Percentiles rank a stretch among this genome's conserved stretches.
phyloP scores from a whole-genome alignment of 345 rosid genomes.

The Linum lewisii region DNA sequence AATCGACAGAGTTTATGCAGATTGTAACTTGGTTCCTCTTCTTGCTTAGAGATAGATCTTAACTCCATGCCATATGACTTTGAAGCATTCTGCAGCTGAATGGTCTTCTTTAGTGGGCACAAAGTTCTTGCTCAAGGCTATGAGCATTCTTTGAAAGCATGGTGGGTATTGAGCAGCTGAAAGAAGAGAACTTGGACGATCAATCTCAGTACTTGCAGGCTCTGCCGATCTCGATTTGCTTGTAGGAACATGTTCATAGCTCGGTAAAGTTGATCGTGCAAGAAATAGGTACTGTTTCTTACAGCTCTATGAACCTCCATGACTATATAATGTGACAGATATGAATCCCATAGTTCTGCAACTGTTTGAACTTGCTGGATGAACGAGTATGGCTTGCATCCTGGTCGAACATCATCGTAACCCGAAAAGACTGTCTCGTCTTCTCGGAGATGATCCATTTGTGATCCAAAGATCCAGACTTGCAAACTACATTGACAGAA shows the following conservation, averaged over 20 bases:
- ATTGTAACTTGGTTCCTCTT: conserved; percentile 40
- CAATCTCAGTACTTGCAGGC: conserved; percentile 61
- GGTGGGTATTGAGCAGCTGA: conserved; percentile 67
- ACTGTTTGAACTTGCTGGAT: conserved; percentile 30
- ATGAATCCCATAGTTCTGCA: conserved; percentile 57
- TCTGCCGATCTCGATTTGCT: conserved; percentile 38
- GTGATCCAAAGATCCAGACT: conserved; percentile 57
- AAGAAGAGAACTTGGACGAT: conserved; percentile 68
- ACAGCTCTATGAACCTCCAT: conserved; percentile 45
- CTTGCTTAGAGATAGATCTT: conserved; percentile 39
- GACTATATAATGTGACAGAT: conserved; percentile 34
- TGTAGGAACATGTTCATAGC: conserved; percentile 53
- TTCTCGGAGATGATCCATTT: conserved; percentile 43
- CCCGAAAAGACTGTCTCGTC: conserved; percentile 34
- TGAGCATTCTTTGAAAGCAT: conserved; percentile 74
- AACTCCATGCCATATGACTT: conserved; percentile 17
- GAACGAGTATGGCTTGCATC: conserved; percentile 30
- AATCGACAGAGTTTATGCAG: conserved; percentile 45
- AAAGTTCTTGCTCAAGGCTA: conserved; percentile 56
- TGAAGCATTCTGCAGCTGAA: conserved; percentile 22
- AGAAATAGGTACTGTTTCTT: conserved; percentile 49
- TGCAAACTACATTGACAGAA: conserved; percentile 29
- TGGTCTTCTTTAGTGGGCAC: conserved; percentile 45
- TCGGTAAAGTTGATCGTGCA: conserved; percentile 53
- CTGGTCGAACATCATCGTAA: conserved; percentile 28